Conservation (phyloP, 2,329 filamentous ascomycete genomes). For the Colletotrichum endophyticum region DNA sequence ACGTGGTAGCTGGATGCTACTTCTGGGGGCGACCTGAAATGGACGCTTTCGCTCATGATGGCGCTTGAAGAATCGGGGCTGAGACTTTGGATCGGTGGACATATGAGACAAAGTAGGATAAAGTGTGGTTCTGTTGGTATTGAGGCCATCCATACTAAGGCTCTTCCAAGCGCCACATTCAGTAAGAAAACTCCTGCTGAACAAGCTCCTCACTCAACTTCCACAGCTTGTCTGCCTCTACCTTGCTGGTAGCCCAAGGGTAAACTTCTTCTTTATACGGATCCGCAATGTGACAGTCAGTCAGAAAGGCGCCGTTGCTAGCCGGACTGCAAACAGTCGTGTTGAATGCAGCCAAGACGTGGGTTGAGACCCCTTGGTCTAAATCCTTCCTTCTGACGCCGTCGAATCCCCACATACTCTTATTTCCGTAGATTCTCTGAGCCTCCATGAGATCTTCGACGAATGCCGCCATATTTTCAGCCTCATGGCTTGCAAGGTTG, state of each 20-base stretch:
- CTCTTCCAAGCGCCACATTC: too few relatives aligned
- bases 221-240: neutral
- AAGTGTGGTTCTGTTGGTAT: too few relatives aligned
- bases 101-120: too few relatives aligned
- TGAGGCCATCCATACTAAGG: too few relatives aligned
- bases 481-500: neutral
- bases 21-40: too few relatives aligned
- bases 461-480: fast-evolving
- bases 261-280: neutral
- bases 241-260: neutral
- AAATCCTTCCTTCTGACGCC: neutral
- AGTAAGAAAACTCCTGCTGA: neutral
- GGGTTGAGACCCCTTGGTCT: neutral
- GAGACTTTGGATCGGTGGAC: too few relatives aligned
- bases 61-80: too few relatives aligned
- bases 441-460: fast-evolving
- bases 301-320: neutral
- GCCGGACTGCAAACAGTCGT: fast-evolving
- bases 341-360: neutral
- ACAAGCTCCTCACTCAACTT: neutral
- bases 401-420: neutral
- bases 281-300: neutral
- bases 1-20: too few relatives aligned
- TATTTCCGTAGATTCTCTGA: fast-evolving
- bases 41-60: too few relatives aligned